Conservation (phyloP, 177 flowering plant genomes). For the Tripterygium wilfordii region DNA sequence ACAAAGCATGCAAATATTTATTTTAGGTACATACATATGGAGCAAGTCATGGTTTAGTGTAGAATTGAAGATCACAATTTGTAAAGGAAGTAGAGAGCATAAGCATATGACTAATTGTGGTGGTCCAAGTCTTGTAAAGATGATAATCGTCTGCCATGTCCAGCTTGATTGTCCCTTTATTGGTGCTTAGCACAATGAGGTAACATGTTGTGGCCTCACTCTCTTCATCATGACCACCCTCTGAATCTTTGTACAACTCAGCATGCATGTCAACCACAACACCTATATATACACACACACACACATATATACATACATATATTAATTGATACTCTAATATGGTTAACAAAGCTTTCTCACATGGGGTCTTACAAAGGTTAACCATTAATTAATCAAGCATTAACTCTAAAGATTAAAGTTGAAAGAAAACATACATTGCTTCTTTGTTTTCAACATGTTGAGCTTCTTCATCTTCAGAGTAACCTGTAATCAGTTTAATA, state of each 20-base stretch:
- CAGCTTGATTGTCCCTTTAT: conserved; percentile 54
- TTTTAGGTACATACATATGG: too few species aligned
- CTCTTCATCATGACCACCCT: conserved; percentile 21
- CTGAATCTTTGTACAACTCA: conserved; percentile 53
- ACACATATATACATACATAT: too few species aligned
- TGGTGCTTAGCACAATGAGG: conserved; percentile 54
- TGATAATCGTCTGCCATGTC: conserved; percentile 70
- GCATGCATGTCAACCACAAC: conserved; percentile 52
- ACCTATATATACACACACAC: too few species aligned
- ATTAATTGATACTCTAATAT: too few species aligned
- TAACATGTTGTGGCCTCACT: conserved; percentile 33
- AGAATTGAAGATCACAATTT: conserved; percentile 55
- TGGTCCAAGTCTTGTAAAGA: conserved; percentile 60
- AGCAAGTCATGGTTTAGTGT: too few species aligned
- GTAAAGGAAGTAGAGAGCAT: conserved; percentile 50
- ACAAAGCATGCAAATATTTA: too few species aligned
- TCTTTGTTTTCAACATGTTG: conserved; percentile 39
- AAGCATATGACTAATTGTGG: conserved; percentile 73
- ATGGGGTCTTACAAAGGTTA: too few species aligned
- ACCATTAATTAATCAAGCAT: too few species aligned
- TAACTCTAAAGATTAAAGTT: not conserved
- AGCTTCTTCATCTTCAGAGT: conserved; percentile 51
- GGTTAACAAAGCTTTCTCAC: too few species aligned
- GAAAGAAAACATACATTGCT: conserved; percentile 52
- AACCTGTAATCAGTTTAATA: conserved; percentile 35